Conservation (phyloP, 768 basidiomycete genomes). For the Pleurotus eryngii region DNA sequence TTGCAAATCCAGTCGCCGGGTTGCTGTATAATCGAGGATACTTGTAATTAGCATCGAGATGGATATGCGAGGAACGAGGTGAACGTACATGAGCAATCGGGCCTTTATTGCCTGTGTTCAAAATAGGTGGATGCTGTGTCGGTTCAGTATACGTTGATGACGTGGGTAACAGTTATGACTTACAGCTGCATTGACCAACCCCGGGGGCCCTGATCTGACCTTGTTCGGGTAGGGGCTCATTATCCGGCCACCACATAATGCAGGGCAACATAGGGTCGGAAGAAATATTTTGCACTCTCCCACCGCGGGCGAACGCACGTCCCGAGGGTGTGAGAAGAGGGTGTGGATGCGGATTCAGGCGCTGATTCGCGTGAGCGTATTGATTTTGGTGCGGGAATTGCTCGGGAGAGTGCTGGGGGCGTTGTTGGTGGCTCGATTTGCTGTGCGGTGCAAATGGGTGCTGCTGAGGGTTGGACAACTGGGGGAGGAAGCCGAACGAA, state of each 20-base stretch:
- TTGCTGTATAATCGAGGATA: constrained; percentile 36
- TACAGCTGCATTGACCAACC: constrained; percentile 53
- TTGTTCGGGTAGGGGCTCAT: constrained; percentile 78
- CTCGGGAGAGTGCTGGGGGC: too few species aligned
- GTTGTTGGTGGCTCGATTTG: too few species aligned
- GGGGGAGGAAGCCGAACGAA: background rate
- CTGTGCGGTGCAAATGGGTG: too few species aligned
- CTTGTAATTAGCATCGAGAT: constrained; percentile 14
- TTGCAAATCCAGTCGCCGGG: constrained; percentile 81
- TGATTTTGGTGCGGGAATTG: too few species aligned
- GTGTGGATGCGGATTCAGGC: constrained; percentile 29
- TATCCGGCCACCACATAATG: constrained; percentile 90
- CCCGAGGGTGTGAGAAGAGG: constrained; percentile 83
- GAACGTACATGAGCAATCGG: constrained; percentile 78
- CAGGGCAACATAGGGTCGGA: constrained; percentile 68
- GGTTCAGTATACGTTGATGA: too few species aligned
- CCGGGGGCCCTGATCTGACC: constrained; percentile 69
- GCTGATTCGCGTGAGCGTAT: too few species aligned
- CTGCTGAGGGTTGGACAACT: too few species aligned
- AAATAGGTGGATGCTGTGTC: constrained; percentile 72
- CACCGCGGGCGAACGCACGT: constrained; percentile 70
- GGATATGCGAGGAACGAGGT: constrained; percentile 11
- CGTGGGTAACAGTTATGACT: constrained; percentile 12
- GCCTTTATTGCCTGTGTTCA: constrained; percentile 86
- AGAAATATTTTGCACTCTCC: constrained; percentile 78